Base-by-base conservation (phyloP, 345 rosid species). In the Citrus sp. region DNA sequence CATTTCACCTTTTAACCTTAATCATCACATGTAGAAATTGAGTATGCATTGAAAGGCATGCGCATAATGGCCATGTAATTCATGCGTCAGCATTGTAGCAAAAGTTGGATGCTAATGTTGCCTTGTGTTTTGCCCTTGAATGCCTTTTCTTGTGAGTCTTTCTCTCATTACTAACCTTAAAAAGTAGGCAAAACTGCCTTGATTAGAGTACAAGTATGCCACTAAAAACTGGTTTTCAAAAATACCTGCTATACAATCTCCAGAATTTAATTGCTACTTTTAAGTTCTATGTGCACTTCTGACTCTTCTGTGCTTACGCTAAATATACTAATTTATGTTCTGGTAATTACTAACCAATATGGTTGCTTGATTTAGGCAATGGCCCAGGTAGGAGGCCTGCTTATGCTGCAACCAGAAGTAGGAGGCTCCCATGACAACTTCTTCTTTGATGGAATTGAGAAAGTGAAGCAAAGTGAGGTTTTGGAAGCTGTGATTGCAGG, bases 401-500 rank as follows among this genome's bases (percentile, higher is more conserved):
- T 94, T 70, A 90, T 94, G 97, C 87, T 96, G 78, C 90, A 96
- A 80, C 97, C 98, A 6, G 97, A 96, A 83, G 97, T 89, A 0
- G 97, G 98, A 25, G 97, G 95, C 51, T 92, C 94, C 46, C 87
- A 82, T 56, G 86, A 86, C 49, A 89, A 87, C 79, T 92, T 94
- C 92, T 92, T 91, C 88, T 92, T 92, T 80, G 98, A 95, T 24
- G 98, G 97, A 42, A 87, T 90, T 16, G 99, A 96, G 13, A 42
- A 46, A 46, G 51, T 12, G 9, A 13, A 22, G 21, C 86, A 94
- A 92, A 82, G 95, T 92, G 13, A 90, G 98, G 80, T 92, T 94
- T 89, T 78, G 97, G 55, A 94, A 91, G 84, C 99, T 98, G 98
- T 94, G 67, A 86, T 96, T 63, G 94, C 99, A 0, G 99, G 99